Evolutionary conservation across 805 yeast genomes (phyloP).

Genomic region (Starmerella stigmatis): DNA sequence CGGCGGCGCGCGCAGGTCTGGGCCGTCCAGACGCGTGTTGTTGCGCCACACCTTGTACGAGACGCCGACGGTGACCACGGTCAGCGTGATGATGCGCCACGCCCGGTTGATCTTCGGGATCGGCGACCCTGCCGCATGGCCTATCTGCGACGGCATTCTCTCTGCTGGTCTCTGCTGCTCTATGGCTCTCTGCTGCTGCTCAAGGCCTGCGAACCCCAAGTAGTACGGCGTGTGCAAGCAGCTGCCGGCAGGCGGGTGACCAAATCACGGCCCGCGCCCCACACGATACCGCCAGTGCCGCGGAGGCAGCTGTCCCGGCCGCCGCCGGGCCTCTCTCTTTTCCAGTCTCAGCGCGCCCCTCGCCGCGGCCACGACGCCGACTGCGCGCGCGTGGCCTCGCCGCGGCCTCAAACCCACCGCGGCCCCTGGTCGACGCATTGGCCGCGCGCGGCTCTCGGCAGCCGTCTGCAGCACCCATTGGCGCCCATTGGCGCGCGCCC

Average conservation of each 20-base stretch:
- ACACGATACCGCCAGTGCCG: not conserved
- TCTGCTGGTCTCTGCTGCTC: not conserved
- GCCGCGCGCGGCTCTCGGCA: too few relatives aligned
- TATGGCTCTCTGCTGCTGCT: not conserved
- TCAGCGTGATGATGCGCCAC: conserved; percentile 27
- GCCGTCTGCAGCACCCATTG: too few relatives aligned
- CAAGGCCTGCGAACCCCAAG: not conserved
- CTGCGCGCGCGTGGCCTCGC: too few relatives aligned
- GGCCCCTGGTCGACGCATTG: too few relatives aligned
- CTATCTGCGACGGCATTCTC: conserved; percentile 10
- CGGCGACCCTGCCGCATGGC: conserved; percentile 24
- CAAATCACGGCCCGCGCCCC: not conserved
- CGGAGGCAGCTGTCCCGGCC: too few relatives aligned
- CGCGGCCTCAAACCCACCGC: too few relatives aligned
- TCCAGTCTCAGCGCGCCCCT: too few relatives aligned
- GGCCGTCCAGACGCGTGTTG: conserved; percentile 18
- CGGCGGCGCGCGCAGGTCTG: conserved; percentile 24
- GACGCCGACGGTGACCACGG: conserved; percentile 24
- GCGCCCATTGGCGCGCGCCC: too few relatives aligned
- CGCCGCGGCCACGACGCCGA: too few relatives aligned
- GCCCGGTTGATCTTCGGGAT: conserved; percentile 27
- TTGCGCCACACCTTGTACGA: conserved; percentile 25
- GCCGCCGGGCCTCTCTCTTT: too few relatives aligned
- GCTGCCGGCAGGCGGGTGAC: not conserved
- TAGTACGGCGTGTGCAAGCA: not conserved